These are phyloP conservation scores for Prinsepia uniflora DNA, from an alignment of 306 rosid species.

Conservation along the genomic window DNA sequence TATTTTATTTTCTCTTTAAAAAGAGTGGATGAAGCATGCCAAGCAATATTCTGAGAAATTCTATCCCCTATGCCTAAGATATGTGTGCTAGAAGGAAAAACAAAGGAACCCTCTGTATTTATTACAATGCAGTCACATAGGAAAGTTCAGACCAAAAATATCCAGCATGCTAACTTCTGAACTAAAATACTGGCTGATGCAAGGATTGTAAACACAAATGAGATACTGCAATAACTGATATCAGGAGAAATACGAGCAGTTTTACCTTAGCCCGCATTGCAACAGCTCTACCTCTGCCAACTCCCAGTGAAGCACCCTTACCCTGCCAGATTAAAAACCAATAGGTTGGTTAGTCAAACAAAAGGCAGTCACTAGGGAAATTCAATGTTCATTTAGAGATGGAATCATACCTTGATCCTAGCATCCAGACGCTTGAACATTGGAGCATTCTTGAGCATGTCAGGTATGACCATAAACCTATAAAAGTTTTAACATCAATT, in stretches of 20 bases:
- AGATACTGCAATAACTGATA: not conserved
- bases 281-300: constrained; percentile 97
- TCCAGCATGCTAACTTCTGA: not conserved
- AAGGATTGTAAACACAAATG: not conserved
- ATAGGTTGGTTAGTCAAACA: constrained; percentile 19
- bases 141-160: not conserved
- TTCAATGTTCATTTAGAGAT: not conserved
- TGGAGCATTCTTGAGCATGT: constrained; percentile 98
- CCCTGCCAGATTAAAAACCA: constrained; percentile 56
- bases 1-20: not conserved
- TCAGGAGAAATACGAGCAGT: not conserved
- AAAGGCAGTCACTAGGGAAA: not conserved
- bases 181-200: not conserved
- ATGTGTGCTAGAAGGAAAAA: not conserved
- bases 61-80: not conserved
- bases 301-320: constrained; percentile 98
- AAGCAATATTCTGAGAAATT: not conserved
- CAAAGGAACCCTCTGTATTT: not conserved
- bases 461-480: constrained; percentile 98
- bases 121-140: not conserved
- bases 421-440: constrained; percentile 99
- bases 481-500: constrained; percentile 10
- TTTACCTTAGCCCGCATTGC: constrained; percentile 94
- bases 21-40: not conserved
- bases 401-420: constrained; percentile 67